These are phyloP conservation scores for Colletotrichum sojae DNA, from an alignment of 2,329 filamentous ascomycete species.

Conservation along the genomic window DNA sequence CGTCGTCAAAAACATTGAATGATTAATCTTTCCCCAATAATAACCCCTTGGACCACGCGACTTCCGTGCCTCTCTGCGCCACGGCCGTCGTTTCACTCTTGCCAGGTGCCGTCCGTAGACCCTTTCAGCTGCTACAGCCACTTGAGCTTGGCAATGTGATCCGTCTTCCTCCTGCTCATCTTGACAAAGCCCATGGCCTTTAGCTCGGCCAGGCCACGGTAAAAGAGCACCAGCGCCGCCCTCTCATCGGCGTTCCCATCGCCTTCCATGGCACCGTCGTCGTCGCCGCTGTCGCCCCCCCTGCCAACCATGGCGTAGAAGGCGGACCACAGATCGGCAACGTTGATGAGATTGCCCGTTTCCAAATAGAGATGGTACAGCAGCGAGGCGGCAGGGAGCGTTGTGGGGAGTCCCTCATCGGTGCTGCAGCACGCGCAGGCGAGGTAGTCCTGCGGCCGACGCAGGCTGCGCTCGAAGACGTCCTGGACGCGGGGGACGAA, in stretches of 20 bases:
- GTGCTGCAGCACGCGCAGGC: slow-evolving; percentile 77
- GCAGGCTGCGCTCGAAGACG: slow-evolving; percentile 79
- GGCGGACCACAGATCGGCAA: slow-evolving; percentile 84
- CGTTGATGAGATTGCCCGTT: slow-evolving; percentile 82
- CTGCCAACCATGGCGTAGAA: slow-evolving; percentile 75
- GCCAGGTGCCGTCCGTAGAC: slow-evolving; percentile 15
- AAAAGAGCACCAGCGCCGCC: slow-evolving; percentile 81
- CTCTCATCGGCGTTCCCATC: slow-evolving; percentile 66
- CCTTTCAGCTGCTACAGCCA: slow-evolving; percentile 68
- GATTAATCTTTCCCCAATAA: background rate
- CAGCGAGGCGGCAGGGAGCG: slow-evolving; percentile 79
- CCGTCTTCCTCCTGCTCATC: slow-evolving; percentile 89
- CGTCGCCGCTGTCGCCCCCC: slow-evolving; percentile 58
- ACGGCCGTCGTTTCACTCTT: slow-evolving; percentile 26
- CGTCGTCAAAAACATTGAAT: background rate
- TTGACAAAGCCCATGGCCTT: slow-evolving; percentile 90
- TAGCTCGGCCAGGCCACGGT: slow-evolving; percentile 87
- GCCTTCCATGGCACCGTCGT: slow-evolving; percentile 48
- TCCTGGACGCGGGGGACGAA: slow-evolving; percentile 81
- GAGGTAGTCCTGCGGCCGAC: slow-evolving; percentile 82
- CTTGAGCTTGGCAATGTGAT: slow-evolving; percentile 92
- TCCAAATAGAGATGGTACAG: slow-evolving; percentile 86
- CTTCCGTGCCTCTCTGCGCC: slow-evolving; percentile 15
- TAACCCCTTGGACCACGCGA: background rate
- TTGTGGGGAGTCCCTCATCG: slow-evolving; percentile 67